Evolutionary conservation across 345 rosid species (phyloP).

Genomic region (Erodium maritimum): DNA sequence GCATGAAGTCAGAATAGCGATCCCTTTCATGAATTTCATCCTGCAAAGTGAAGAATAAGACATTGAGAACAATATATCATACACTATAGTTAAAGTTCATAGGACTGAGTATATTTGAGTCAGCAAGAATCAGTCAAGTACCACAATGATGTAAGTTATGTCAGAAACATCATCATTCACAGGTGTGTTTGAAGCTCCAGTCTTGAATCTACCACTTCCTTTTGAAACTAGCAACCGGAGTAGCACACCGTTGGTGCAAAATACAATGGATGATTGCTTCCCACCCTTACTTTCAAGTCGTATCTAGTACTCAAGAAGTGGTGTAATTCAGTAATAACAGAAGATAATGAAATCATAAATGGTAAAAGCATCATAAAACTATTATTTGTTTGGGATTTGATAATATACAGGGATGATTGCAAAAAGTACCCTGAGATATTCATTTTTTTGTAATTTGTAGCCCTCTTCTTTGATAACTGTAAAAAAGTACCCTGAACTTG

Average conservation of each 20-base stretch:
- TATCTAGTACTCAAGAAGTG: constrained; percentile 33
- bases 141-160: constrained; percentile 93
- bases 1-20: constrained; percentile 83
- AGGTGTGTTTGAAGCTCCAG: constrained; percentile 14
- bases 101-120: background rate
- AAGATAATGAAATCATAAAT: background rate
- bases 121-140: constrained; percentile 18
- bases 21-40: constrained; percentile 99
- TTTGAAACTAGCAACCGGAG: constrained; percentile 63
- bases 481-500: too few relatives aligned
- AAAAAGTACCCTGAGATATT: too few relatives aligned
- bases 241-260: constrained; percentile 90
- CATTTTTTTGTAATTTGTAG: too few relatives aligned
- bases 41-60: constrained; percentile 35
- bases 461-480: too few relatives aligned
- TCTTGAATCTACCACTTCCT: constrained; percentile 25
- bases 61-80: constrained; percentile 11
- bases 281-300: constrained; percentile 90
- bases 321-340: constrained; percentile 8
- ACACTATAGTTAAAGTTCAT: background rate
- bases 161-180: constrained; percentile 33
- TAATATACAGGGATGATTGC: too few relatives aligned
- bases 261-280: constrained; percentile 69
- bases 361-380: background rate
- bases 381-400: background rate